phyloP scores from a whole-genome alignment of 176 grass and related monocot species.

The Paspalum vaginatum region DNA sequence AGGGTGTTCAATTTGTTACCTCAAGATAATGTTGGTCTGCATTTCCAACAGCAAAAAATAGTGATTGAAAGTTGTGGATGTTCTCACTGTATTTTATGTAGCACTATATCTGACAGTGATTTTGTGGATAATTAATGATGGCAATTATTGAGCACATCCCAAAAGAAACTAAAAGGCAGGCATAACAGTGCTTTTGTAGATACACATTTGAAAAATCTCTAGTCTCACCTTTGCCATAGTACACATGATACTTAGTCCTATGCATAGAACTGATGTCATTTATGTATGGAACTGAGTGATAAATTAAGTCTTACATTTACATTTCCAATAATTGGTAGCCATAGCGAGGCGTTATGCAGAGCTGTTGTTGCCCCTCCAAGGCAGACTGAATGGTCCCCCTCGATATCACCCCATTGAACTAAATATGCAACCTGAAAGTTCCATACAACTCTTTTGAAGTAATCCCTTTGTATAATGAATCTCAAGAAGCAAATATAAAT shows the following conservation, averaged over 20 bases:
- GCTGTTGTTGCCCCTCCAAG: conserved; percentile 62
- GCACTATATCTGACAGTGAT: neutral
- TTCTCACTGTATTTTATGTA: neutral
- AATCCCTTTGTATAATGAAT: neutral
- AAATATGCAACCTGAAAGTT: conserved; percentile 59
- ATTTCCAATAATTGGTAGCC: conserved; percentile 62
- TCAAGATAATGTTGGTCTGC: too few relatives aligned
- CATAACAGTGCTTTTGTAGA: neutral
- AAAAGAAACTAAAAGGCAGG: neutral
- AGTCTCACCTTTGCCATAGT: conserved; percentile 60
- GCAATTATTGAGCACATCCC: neutral
- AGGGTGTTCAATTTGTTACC: too few relatives aligned
- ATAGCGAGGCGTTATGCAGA: conserved; percentile 64
- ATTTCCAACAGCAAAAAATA: too few relatives aligned
- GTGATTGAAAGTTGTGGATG: neutral
- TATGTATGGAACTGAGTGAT: neutral
- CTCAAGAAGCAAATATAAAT: neutral
- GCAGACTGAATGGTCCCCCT: conserved; percentile 62
- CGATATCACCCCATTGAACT: conserved; percentile 55
- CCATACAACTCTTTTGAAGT: neutral
- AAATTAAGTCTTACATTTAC: conserved; percentile 53
- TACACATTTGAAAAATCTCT: neutral
- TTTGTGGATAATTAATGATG: neutral
- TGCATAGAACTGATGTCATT: conserved; percentile 4
- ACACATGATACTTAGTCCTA: conserved; percentile 6